Base-by-base conservation (phyloP, 1,139 yeast genomes). In the Lodderomyces pseudojiufengensis region DNA sequence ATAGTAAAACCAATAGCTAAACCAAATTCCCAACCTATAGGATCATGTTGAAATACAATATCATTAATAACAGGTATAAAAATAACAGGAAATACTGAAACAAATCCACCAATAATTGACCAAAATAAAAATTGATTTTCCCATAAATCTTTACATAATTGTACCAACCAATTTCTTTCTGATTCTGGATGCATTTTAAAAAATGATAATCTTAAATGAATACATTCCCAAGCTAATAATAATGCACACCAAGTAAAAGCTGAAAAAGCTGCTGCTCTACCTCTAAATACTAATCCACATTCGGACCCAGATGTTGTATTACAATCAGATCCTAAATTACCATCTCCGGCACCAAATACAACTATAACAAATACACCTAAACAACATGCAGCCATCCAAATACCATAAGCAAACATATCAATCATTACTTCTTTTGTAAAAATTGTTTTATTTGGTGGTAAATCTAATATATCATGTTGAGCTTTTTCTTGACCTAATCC, bases 221-320 rank as follows among this genome's bases (percentile, higher is more conserved):
- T 73, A 52, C 90, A 88, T 60, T 87, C 95, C 95, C 95, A 87
- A 1, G 95, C 95, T 39, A 86, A 68, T 18, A 87, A 59, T 43
- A 88, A 72, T 3, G 95, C 84, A 63, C 94, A 78, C 95, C 96
- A 88, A 1, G 96, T 87, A 82, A 88, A 81, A 5, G 82, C 78
- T 3, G 84, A 87, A 64, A 88, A 88, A 0, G 94, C 74, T 3
- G 85, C 77, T 2, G 95, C 78, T 54, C 97, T 77, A 4, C 92
- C 90, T 52, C 77, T 70, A 64, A 81, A 86, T 4, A 88, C 95
- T 46, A 71, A 63, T 34, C 63, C 53, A 61, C 96, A 88, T 32
- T 70, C 63, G 9, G 32, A 29, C 8, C 40, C 32, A 27, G 47
- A 41, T 4, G 53, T 48, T 1, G 48, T 26, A 38, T 87, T 86